Percentiles rank a stretch among this genome's conserved stretches.
phyloP scores from a whole-genome alignment of 139 green algal species.

The Micractinium sp. region DNA sequence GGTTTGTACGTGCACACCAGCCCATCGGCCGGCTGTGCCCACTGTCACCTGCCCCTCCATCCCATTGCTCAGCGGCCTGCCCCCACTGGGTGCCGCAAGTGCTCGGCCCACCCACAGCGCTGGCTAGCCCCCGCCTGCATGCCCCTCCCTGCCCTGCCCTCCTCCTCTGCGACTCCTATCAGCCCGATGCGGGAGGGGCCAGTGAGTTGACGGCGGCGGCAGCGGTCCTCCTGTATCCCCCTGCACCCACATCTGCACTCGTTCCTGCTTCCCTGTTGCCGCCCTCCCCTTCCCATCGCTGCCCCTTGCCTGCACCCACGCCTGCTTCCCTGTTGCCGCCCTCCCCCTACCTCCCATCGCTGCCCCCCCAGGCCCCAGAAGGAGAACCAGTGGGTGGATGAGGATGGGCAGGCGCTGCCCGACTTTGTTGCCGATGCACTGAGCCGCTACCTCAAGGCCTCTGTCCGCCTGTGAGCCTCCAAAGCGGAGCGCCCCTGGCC shows the following conservation, averaged over 20 bases:
- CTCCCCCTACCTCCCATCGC: neutral
- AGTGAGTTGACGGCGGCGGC: too few species aligned
- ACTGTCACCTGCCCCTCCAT: neutral
- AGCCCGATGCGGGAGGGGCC: too few species aligned
- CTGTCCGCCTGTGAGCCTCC: neutral
- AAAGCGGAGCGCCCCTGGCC: neutral
- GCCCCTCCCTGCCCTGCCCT: too few species aligned
- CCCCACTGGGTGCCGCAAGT: too few species aligned
- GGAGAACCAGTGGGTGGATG: neutral
- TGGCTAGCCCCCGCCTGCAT: too few species aligned
- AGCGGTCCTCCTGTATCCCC: too few species aligned
- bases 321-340: neutral
- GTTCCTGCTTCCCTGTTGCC: neutral
- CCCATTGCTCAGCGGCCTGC: too few species aligned
- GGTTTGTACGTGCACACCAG: neutral
- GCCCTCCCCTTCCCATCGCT: neutral
- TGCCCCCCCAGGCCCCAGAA: neutral
- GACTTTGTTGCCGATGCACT: neutral
- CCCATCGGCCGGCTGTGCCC: neutral
- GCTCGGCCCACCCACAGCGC: too few species aligned
- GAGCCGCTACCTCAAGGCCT: neutral
- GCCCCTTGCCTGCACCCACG: neutral
- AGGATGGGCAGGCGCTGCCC: conserved; percentile 1
- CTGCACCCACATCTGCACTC: neutral
- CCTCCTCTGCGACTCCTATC: too few species aligned